Base-by-base conservation (phyloP, 2,329 filamentous ascomycete species). In the Ophiostoma australiae region DNA sequence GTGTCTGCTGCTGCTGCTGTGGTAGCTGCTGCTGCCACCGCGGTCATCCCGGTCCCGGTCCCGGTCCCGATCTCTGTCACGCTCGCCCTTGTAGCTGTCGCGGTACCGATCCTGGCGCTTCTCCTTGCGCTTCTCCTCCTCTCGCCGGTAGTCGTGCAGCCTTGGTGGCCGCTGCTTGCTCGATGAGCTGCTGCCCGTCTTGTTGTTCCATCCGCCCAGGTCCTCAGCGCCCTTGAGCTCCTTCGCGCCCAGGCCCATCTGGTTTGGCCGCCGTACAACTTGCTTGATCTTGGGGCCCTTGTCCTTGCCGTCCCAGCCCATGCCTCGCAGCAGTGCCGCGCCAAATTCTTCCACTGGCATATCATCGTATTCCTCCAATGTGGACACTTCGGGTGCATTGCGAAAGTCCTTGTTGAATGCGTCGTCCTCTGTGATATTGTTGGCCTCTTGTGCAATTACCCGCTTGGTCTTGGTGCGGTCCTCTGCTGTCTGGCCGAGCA, bases 271-370 rank as follows among this genome's bases (percentile, higher is more conserved):
- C 69, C 89, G 85, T 77, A 91, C 90, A 17, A 89, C 84, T 23
- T 89, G 82, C 73, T 87, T 89, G 48, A 89, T 84, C 74, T 91
- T 91, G 3, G 82, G 79, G 1, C 84, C 85, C 67, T 83, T 81
- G 73, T 84, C 82, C 70, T 88, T 86, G 79, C 81, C 90, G 83
- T 97, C 93, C 94, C 94, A 97, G 10, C 95, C 95, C 91, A 98
- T 97, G 11, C 94, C 93, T 41, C 94, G 89, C 48, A 99, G 84
- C 74, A 98, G 84, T 0, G 94, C 93, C 23, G 93, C 91, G 8
- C 95, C 95, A 75, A 98, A 99, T 76, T 97, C 93, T 75, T 97
- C 94, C 20, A 98, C 93, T 0, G 95, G 94, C 73, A 97, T 90
- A 15, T 90, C 89, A 72, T 91, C 90, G 80, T 98, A 98, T 76